Evolutionary conservation across 2,329 filamentous ascomycete genomes (phyloP).

Genomic region (Blastomyces parvus): DNA sequence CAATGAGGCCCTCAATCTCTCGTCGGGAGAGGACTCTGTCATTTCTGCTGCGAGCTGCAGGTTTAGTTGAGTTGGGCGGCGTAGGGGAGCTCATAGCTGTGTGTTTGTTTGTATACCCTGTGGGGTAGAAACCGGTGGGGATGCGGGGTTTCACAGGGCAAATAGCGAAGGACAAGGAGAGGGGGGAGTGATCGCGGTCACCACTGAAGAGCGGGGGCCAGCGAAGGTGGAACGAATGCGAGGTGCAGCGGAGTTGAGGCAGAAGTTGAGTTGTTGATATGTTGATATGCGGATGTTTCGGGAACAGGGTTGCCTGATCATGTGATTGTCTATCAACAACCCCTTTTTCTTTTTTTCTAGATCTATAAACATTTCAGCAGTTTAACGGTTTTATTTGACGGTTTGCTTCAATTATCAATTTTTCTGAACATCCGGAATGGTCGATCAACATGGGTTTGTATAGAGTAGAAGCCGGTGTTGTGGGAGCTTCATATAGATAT

Average conservation of each 20-base stretch:
- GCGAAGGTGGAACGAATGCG: neutral
- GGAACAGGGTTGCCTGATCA: too few species aligned
- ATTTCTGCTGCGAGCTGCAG: constrained; percentile 30
- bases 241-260: neutral
- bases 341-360: too few species aligned
- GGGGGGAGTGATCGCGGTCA: neutral
- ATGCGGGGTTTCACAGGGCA: neutral
- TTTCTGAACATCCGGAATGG: too few species aligned
- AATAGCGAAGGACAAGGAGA: neutral
- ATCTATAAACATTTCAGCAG: too few species aligned
- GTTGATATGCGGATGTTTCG: neutral
- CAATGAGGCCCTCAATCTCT: constrained; percentile 73
- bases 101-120: neutral
- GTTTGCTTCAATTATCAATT: too few species aligned
- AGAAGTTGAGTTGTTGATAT: neutral
- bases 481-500: too few species aligned
- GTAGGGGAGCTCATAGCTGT: neutral
- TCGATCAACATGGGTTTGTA: too few species aligned
- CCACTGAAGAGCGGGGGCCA: neutral
- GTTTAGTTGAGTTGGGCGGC: constrained; percentile 8
- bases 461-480: too few species aligned
- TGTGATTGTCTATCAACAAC: too few species aligned
- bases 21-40: constrained; percentile 48
- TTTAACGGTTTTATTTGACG: too few species aligned
- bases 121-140: neutral